These are phyloP conservation scores for Perilla frutescens DNA, from an alignment of 257 asterid genomes.

Conservation along the genomic window DNA sequence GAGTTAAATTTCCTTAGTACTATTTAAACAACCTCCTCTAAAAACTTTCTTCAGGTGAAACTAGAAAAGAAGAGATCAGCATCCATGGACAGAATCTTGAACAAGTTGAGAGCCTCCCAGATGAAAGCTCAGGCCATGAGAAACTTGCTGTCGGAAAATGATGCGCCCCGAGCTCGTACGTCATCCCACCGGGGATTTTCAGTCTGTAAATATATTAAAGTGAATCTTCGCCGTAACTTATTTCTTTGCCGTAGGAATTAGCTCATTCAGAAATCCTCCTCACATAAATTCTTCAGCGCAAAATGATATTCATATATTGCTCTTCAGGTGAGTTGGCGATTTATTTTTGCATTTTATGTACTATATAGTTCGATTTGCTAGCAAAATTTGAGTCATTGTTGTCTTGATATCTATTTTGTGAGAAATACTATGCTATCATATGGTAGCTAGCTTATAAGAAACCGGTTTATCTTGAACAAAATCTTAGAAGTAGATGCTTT, in stretches of 20 bases:
- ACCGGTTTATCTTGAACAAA: background rate
- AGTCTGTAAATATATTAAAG: constrained; percentile 37
- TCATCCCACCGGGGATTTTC: constrained; percentile 26
- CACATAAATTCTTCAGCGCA: background rate
- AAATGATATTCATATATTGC: background rate
- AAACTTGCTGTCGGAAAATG: constrained; percentile 41
- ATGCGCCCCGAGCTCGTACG: constrained; percentile 25
- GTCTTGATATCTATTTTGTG: background rate
- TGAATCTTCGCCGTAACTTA: constrained; percentile 40
- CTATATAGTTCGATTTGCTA: background rate
- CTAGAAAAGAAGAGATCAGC: constrained; percentile 67
- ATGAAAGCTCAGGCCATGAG: constrained; percentile 65
- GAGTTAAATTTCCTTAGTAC: background rate
- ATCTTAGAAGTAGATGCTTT: background rate
- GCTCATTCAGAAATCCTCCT: constrained; percentile 5
- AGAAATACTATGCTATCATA: constrained; percentile 8
- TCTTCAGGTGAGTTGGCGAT: background rate
- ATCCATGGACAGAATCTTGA: constrained; percentile 69
- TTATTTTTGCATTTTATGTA: background rate
- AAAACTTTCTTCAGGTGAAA: constrained; percentile 52
- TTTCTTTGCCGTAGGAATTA: constrained; percentile 42
- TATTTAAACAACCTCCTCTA: background rate
- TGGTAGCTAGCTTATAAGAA: background rate
- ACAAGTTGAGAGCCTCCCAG: constrained; percentile 58
- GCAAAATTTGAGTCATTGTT: background rate